Evolutionary conservation across 352 stramenopile species (phyloP), one percentile per base, ranked within the genome.

Genomic region (Peronospora destructor): DNA sequence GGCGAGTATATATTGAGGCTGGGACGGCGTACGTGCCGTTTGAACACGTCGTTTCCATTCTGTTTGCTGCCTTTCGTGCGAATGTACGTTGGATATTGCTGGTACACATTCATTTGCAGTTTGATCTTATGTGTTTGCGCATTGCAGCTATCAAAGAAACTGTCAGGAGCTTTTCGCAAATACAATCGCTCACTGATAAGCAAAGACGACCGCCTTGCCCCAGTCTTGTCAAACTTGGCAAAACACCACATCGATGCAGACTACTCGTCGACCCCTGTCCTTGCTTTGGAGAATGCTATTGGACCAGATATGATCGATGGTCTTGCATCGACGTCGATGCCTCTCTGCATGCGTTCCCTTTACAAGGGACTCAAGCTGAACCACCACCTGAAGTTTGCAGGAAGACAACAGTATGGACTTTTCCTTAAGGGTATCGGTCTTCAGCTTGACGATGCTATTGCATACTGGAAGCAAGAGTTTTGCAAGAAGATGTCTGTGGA

Each of bases 391-490:
- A 98, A 98, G 64, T 96, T 99, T 67, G 87, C 82, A 39, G 97
- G 94, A 11, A 82, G 97, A 26, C 75, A 98, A 64, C 96, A 99
- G 64, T 99, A 98, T 66, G 95, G 95, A 9, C 81, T 99, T 6
- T 99, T 99, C 71, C 80, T 99, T 23, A 99, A 99, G 68, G 96
- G 94, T 29, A 94, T 94, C 26, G 96, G 96, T 0, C 75, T 99
- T 53, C 78, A 87, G 14, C 71, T 99, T 44, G 95, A 99, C 46
- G 95, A 98, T 61, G 94, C 95, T 9, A 83, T 98, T 35, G 62
- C 82, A 8, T 99, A 97, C 68, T 99, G 97, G 83, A 91, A 97
- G 63, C 77, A 82, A 50, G 69, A 89, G 63, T 96, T 98, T 44
- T 92, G 80, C 55, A 93, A 93, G 61, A 91, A 91, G 57, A 97